These are phyloP conservation scores for Penicillium riverlandense DNA, from an alignment of 495 filamentous ascomycete species.

Conservation along the genomic window DNA sequence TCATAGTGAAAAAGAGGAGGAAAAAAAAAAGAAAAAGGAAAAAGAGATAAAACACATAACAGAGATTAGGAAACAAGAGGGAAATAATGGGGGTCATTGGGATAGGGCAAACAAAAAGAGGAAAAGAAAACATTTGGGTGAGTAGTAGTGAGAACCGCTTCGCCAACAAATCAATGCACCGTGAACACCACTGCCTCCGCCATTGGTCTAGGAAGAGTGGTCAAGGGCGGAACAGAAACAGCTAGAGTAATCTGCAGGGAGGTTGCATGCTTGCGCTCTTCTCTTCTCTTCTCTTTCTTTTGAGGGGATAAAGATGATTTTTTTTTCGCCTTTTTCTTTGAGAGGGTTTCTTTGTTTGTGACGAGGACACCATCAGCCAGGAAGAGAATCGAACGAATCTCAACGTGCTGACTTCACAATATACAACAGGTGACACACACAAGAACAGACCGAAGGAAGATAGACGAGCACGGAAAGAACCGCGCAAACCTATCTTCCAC, in stretches of 20 bases:
- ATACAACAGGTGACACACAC: conserved; percentile 8
- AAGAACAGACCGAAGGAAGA: neutral
- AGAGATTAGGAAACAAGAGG: conserved; percentile 10
- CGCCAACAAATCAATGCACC: conserved; percentile 33
- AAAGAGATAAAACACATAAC: conserved; percentile 11
- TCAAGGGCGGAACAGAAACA: conserved; percentile 26
- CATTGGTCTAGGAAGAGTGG: conserved; percentile 32
- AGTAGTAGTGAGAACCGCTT: conserved; percentile 16
- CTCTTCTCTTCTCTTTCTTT: conserved; percentile 25
- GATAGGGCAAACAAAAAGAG: conserved; percentile 8
- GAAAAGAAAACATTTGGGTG: conserved; percentile 16
- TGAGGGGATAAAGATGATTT: conserved; percentile 10
- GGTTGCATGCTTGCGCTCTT: conserved; percentile 27
- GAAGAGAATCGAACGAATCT: neutral
- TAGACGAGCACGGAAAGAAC: neutral
- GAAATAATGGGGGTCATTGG: conserved; percentile 5
- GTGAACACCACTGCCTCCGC: conserved; percentile 40
- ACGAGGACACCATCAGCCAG: neutral
- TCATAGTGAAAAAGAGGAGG: conserved; percentile 10
- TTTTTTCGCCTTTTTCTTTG: conserved; percentile 15
- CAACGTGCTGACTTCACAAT: conserved; percentile 14
- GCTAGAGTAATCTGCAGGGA: conserved; percentile 24
- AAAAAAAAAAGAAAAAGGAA: conserved; percentile 11
- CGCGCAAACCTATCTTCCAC: too few relatives aligned
- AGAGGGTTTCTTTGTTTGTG: conserved; percentile 6